These are phyloP conservation scores for Sarocladium strictum DNA, from an alignment of 2,329 filamentous ascomycete species.

Conservation along the genomic window DNA sequence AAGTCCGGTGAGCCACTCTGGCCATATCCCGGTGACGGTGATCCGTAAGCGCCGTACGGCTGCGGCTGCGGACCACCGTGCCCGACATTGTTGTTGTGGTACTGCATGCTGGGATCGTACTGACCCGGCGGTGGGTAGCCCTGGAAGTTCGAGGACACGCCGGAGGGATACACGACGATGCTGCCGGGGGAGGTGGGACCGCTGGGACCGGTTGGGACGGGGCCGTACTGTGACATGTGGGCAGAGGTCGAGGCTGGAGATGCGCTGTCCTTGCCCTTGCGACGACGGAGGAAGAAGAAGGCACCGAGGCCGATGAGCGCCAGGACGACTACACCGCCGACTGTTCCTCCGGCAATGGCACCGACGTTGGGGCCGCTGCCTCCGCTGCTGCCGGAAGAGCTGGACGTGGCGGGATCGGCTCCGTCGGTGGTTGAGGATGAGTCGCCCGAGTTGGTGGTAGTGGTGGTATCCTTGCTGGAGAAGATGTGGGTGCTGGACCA, in stretches of 20 bases:
- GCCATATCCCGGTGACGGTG: constrained; percentile 11
- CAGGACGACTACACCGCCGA: constrained; percentile 38
- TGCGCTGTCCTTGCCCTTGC: constrained; percentile 15
- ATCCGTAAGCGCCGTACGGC: constrained; percentile 8
- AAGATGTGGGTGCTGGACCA: constrained; percentile 18
- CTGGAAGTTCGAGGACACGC: constrained; percentile 18
- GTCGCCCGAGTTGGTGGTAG: neutral
- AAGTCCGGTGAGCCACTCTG: constrained; percentile 10
- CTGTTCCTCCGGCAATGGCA: constrained; percentile 39
- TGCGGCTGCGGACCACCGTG: neutral
- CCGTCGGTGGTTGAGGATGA: constrained; percentile 10
- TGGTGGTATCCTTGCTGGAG: constrained; percentile 7
- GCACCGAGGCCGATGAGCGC: constrained; percentile 31
- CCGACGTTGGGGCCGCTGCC: constrained; percentile 27
- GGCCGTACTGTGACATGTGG: constrained; percentile 14
- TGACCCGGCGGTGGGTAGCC: constrained; percentile 14
- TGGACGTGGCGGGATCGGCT: constrained; percentile 11
- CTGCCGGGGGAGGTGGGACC: constrained; percentile 18
- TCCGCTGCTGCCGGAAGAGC: constrained; percentile 16
- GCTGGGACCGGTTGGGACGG: constrained; percentile 13
- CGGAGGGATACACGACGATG: constrained; percentile 20
- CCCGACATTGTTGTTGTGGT: constrained; percentile 1
- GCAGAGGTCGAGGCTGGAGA: constrained; percentile 14
- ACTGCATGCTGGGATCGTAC: constrained; percentile 17
- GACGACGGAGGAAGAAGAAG: constrained; percentile 36